These are phyloP conservation scores for Dictyostelium intermedium DNA, from an alignment of 78 protist species.

Conservation along the genomic window DNA sequence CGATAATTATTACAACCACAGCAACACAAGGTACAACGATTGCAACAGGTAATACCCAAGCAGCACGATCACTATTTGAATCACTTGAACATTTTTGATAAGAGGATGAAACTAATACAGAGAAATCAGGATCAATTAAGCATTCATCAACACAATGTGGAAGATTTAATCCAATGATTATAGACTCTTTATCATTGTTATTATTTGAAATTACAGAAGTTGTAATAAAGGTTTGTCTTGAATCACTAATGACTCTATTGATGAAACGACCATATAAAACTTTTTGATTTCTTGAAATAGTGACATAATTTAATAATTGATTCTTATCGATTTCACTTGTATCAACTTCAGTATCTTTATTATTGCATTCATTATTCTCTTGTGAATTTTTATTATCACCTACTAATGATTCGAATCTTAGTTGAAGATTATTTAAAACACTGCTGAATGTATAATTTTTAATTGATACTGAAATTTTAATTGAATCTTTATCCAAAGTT, in stretches of 20 bases:
- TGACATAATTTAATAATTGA: constrained; percentile 5
- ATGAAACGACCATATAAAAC: constrained; percentile 33
- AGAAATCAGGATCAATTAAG: constrained; percentile 31
- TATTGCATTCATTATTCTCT: background rate
- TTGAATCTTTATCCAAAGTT: background rate
- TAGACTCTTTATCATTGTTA: background rate
- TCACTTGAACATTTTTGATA: background rate
- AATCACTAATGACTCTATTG: background rate
- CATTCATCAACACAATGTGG: background rate
- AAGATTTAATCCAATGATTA: constrained; percentile 4
- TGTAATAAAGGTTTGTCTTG: background rate
- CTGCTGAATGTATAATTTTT: background rate
- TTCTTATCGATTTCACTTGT: background rate
- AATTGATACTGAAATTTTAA: constrained; percentile 10
- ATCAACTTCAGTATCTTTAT: background rate
- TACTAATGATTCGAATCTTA: background rate
- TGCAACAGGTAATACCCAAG: background rate
- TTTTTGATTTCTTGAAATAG: constrained; percentile 5
- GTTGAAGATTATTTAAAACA: constrained; percentile 9
- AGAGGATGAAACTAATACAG: background rate
- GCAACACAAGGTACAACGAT: background rate
- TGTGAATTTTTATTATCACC: background rate
- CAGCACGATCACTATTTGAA: background rate
- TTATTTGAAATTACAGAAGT: background rate
- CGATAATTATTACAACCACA: background rate